Evolutionary conservation across 345 rosid species (phyloP), one percentile per base, ranked within the genome.

Genomic region (Pistacia vera): DNA sequence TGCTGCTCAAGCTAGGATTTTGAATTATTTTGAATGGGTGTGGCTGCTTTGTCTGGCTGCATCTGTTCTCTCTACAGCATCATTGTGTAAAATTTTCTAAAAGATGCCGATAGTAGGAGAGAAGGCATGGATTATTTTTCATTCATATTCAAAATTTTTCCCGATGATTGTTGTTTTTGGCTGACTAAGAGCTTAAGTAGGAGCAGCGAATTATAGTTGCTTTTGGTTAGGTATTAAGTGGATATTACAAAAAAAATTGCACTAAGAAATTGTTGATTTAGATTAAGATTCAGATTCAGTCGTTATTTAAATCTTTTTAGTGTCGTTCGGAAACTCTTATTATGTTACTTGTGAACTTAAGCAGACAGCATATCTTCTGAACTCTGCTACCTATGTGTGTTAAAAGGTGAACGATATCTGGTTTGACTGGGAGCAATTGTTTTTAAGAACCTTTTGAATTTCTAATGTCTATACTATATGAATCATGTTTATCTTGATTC

Each of bases 1-100:
- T 94, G 98, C 90, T 94, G 98, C 91, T 91, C 95, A 6, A 88
- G 83, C 77, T 92, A 91, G 88, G 69, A 41, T 49, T 71, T 69
- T 74, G 59, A 54, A 72, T 65, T 54, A 77, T 54, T 51, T n/a
- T 65, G 49, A 68, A 62, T 33, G 68, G 79, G 60, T 83, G 70
- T 72, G 73, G 83, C 76, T 44, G 49, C 73, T 83, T 74, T 62
- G 78, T 76, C 59, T 70, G 68, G 83, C 82, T 68, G 41, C 77
- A 59, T 66, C 78, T 54, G 36, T 64, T 41, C 36, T 48, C 36
- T 75, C 76, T 71, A 56, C 75, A 62, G 69, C 86, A 74, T 64
- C 58, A 71, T 76, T 63, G 60, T 87, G 88, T 81, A 84, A 68
- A 84, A 86, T 76, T 79, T 80, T 82, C 83, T 73, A 25, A 38